Evolutionary conservation across 208 protist species (phyloP).

Genomic region (Acanthamoeba royreba): DNA sequence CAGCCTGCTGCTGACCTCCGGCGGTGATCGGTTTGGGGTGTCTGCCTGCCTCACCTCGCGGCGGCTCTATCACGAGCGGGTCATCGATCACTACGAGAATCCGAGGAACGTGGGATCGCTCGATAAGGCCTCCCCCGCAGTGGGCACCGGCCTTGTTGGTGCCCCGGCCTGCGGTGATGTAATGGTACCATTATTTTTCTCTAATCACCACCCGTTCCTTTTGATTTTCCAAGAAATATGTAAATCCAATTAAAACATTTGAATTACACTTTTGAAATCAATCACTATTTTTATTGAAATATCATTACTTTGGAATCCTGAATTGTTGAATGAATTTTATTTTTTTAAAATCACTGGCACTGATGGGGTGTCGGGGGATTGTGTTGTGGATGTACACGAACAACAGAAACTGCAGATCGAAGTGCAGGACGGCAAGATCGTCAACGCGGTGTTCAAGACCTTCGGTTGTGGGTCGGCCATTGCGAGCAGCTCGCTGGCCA

Average conservation of each 20-base stretch:
- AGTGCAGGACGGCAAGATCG: slow-evolving; percentile 74
- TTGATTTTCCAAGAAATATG: no score
- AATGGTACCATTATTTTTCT: neutral
- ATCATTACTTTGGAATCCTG: no score
- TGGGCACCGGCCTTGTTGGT: slow-evolving; percentile 94
- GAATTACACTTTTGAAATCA: no score
- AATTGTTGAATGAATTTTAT: no score
- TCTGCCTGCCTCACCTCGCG: no score
- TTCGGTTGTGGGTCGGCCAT: slow-evolving; percentile 99
- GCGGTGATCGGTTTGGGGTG: no score
- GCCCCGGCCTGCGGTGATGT: slow-evolving; percentile 34
- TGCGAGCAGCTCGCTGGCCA: slow-evolving; percentile 95
- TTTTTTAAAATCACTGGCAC: no score
- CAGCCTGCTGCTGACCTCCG: no score
- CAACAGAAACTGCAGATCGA: neutral
- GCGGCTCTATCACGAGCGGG: slow-evolving; percentile 89
- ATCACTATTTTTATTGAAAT: no score
- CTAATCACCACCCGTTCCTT: neutral
- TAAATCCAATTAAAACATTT: no score
- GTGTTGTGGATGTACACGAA: no score
- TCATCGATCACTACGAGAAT: slow-evolving; percentile 99
- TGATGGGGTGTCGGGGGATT: no score
- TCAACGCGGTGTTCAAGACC: slow-evolving; percentile 97
- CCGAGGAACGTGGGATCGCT: slow-evolving; percentile 97
- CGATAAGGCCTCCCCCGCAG: slow-evolving; percentile 90